Base-by-base conservation (phyloP, 139 green algal species). In the Zygnema cylindricum region DNA sequence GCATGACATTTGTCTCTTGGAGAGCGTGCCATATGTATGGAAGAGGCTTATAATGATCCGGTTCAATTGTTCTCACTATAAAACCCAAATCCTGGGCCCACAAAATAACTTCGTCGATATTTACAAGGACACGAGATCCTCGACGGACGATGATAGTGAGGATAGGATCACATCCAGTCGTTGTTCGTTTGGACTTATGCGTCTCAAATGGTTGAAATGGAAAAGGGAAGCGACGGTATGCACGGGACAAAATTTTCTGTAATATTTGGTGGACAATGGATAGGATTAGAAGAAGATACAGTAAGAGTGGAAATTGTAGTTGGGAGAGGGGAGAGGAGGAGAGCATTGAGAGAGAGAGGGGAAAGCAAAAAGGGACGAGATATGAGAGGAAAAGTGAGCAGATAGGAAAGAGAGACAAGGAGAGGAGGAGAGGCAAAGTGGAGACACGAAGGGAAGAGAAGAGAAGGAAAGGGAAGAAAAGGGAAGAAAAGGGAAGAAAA, bases 301-400 rank as follows among this genome's bases (percentile, higher is more conserved):
- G n/a, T n/a, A n/a, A n/a, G n/a, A n/a, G n/a, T n/a, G n/a, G n/a
- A n/a, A n/a, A n/a, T n/a, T n/a, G n/a, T n/a, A n/a, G n/a, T n/a
- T n/a, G n/a, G n/a, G n/a, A n/a, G n/a, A n/a, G n/a, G n/a, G n/a
- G n/a, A n/a, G n/a, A n/a, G n/a, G n/a, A n/a, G n/a, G n/a, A n/a
- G n/a, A n/a, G n/a, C n/a, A n/a, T n/a, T n/a, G n/a, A 79, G 43
- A 79, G 43, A 79, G 38, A 79, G 38, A 79, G 43, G 38, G 38
- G 38, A 11, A 11, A 79, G 38, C 42, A 79, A 79, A 79, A 79
- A 79, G 38, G 38, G 43, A 79, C 42, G 38, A 11, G 38, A n/a
- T 55, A 79, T 38, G 38, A 79, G 43, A 79, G 38, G 38, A 79
- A 79, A 79, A 79, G 38, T n/a, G n/a, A n/a, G n/a, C n/a, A n/a